Evolutionary conservation across 2,329 filamentous ascomycete genomes (phyloP), one percentile per base, ranked within the genome.

Genomic region (Onygena corvina): DNA sequence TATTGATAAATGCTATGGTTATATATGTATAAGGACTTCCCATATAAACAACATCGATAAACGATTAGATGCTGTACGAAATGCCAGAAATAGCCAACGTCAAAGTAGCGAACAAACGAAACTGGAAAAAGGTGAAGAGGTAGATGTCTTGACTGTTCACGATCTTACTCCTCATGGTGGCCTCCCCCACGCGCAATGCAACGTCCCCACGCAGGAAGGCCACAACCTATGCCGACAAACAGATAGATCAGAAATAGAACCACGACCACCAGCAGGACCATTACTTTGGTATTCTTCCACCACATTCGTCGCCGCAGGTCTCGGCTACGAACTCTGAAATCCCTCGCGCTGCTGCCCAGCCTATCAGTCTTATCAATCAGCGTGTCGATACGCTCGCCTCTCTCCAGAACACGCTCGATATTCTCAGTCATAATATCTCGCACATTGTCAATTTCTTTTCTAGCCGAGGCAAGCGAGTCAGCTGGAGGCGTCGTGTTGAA

Each of bases 231-330:
- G 0, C 83, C 83, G 18, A 86, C 75, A 57, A 86, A 79, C 9
- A 86, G 60, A 62, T 86, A 86, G 3, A 85, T 60, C 65, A 86
- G 67, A 60, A 86, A 85, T 6, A 86, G 65, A 18, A 75, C 61
- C 25, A 76, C 73, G 27, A 92, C 68, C 1, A 89, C 86, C 38
- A 95, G 61, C 58, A 98, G 67, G 4, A 79, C 82, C 88, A 96
- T 94, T 58, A 98, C 70, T 72, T 93, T 93, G 40, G 94, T 77
- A 66, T 98, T 96, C 81, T 96, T 96, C 90, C 90, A 96, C 92
- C 92, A 98, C 92, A 98, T 96, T 68, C 83, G 78, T 62, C 93
- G 77, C 71, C 92, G 85, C 59, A 98, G 67, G 1, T 87, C 88
- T 21, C 88, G 74, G 64, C 85, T 93, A 57, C 90, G 76, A 14